Base-by-base conservation (phyloP, 1,284 basidiomycete species). In the Marasmius tenuissimus region DNA sequence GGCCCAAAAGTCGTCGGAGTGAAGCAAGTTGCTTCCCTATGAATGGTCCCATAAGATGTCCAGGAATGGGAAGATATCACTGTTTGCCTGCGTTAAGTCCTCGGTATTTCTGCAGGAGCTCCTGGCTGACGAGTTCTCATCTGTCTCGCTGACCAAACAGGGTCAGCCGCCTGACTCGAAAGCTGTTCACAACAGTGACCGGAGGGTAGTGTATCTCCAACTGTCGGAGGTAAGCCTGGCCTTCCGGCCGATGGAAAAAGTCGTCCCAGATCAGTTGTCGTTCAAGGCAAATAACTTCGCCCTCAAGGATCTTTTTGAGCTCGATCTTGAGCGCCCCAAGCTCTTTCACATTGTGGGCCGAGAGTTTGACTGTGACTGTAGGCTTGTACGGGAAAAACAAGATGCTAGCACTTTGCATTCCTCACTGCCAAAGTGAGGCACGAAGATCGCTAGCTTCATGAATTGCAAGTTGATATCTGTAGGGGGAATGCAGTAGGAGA, bases 191-290 rank as follows among this genome's bases (percentile, higher is more conserved):
- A 50, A 91, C 80, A 34, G 73, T 68, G 5, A 87, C 72, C 0
- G 71, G 74, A 0, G 74, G 70, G 45, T 81, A 66, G 8, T 65
- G 61, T 1, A 59, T 61, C 61, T n/a, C 75, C 16, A 89, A 61
- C 1, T 75, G 68, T 0, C 74, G 65, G 35, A 91, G 60, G 68
- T 81, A 90, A 0, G 27, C 40, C 0, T 57, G 53, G 0, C 89
- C 88, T 3, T 70, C 69, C 0, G 66, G 60, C 5, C 76, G 65
- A 18, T 69, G 68, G 62, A 91, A 86, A n/a, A 83, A 90, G 1
- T 77, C 73, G 63, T 91, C 85, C 89, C 89, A 92, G 1, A 83
- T 73, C 4, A 78, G 72, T 49, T 80, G 80, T 16, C 79, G 81
- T 45, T 83, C 77, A 20, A 81, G 68, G 18, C 72, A 76, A 37